phyloP scores from a whole-genome alignment of 345 rosid species.

The Aethionema arabicum region DNA sequence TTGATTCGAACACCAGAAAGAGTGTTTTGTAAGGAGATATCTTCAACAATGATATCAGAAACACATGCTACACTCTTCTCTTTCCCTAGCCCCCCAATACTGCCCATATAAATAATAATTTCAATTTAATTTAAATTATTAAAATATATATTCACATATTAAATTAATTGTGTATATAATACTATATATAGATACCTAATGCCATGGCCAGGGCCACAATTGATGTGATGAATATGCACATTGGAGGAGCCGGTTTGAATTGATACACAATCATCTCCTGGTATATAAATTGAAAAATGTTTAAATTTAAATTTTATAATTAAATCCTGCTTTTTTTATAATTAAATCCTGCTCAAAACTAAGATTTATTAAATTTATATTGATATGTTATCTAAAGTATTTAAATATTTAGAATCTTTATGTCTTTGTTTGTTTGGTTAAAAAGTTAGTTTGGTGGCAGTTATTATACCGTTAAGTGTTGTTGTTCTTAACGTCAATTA shows the following conservation, averaged over 20 bases:
- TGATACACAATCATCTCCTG: conserved; percentile 95
- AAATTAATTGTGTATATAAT: neutral
- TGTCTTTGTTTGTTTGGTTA: conserved; percentile 24
- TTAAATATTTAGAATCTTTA: conserved; percentile 10
- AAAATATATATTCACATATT: neutral
- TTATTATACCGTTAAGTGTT: conserved; percentile 34
- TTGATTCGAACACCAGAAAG: conserved; percentile 77
- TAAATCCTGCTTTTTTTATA: neutral
- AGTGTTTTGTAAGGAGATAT: conserved; percentile 53
- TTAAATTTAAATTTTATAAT: neutral
- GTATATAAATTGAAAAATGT: neutral
- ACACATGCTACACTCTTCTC: conserved; percentile 73
- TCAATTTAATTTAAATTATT: neutral
- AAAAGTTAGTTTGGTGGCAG: conserved; percentile 37
- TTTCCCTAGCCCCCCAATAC: conserved; percentile 80
- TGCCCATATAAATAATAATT: conserved; percentile 26
- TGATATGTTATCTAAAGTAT: neutral
- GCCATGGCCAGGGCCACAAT: conserved; percentile 95
- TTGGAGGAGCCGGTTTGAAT: conserved; percentile 85
- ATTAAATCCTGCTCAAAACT: too few relatives aligned
- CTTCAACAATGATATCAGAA: conserved; percentile 60
- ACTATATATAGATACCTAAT: conserved; percentile 53
- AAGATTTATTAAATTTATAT: neutral
- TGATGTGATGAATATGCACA: conserved; percentile 66
- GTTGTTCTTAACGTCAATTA: conserved; percentile 20